phyloP scores from a whole-genome alignment of 495 filamentous ascomycete genomes.

The Podospora pseudocomata region DNA sequence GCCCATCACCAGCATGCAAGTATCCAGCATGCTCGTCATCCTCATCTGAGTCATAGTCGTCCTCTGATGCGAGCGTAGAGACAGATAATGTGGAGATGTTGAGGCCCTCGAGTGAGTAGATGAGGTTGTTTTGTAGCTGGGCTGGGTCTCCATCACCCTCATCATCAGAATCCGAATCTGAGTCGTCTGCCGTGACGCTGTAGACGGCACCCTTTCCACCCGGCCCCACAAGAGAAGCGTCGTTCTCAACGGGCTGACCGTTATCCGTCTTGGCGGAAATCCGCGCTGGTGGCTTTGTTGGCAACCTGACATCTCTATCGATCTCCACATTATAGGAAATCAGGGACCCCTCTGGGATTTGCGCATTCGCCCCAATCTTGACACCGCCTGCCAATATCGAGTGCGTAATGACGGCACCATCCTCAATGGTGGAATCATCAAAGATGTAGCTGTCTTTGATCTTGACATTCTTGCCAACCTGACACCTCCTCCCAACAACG shows the following conservation, averaged over 20 bases:
- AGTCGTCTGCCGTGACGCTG: conserved; percentile 46
- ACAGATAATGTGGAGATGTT: conserved; percentile 75
- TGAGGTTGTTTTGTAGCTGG: conserved; percentile 42
- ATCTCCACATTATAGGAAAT: conserved; percentile 77
- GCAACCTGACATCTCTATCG: conserved; percentile 47
- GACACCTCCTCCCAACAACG: conserved; percentile 76
- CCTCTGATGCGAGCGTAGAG: conserved; percentile 52
- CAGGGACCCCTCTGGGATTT: conserved; percentile 66
- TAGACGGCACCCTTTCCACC: conserved; percentile 51
- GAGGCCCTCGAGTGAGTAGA: conserved; percentile 66
- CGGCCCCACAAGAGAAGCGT: conserved; percentile 54
- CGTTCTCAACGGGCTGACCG: conserved; percentile 45
- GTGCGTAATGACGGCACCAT: conserved; percentile 63
- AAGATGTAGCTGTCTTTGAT: conserved; percentile 86
- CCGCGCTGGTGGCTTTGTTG: conserved; percentile 24
- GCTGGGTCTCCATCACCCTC: conserved; percentile 43
- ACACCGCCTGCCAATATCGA: conserved; percentile 73
- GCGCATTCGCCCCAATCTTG: conserved; percentile 65
- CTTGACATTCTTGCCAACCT: conserved; percentile 76
- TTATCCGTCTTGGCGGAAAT: conserved; percentile 39
- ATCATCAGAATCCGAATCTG: conserved; percentile 48
- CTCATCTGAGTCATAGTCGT: conserved; percentile 41
- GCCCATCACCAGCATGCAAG: conserved; percentile 17
- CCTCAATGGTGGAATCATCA: conserved; percentile 74
- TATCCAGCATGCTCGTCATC: conserved; percentile 26